Conservation (phyloP, 176 grass and related monocot genomes). For the Oryza rufipogon region DNA sequence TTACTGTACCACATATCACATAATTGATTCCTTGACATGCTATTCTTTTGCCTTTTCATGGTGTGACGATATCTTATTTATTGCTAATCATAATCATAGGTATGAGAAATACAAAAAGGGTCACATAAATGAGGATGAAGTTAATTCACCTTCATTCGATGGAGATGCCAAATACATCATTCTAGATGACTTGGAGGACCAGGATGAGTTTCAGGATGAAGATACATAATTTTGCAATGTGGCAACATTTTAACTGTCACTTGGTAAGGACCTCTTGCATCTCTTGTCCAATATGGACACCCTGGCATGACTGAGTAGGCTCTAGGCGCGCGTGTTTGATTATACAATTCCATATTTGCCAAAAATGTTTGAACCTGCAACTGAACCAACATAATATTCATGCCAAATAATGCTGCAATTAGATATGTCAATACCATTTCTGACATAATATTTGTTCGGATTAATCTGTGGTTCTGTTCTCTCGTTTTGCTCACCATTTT, state of each 20-base stretch:
- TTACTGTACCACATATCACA: background rate
- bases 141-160: slow-evolving; percentile 54
- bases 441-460: background rate
- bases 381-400: background rate
- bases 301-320: background rate
- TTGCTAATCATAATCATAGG: slow-evolving; percentile 50
- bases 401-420: slow-evolving; percentile 4
- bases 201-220: slow-evolving; percentile 59
- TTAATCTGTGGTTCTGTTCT: background rate
- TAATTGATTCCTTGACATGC: slow-evolving; percentile 2
- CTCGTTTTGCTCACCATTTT: slow-evolving; percentile 18
- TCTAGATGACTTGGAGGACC: slow-evolving; percentile 87
- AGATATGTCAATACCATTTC: slow-evolving; percentile 12
- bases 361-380: background rate
- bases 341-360: background rate
- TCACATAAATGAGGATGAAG: slow-evolving; percentile 51
- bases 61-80: slow-evolving; percentile 28
- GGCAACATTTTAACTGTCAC: slow-evolving; percentile 47
- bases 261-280: slow-evolving; percentile 42
- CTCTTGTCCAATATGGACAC: slow-evolving; percentile 1
- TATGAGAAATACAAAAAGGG: slow-evolving; percentile 91
- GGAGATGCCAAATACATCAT: slow-evolving; percentile 87
- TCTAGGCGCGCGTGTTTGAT: background rate
- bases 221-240: slow-evolving; percentile 48
- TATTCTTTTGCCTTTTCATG: slow-evolving; percentile 26